A percentile compares a stretch with the other conserved stretches of the same genome.
phyloP scores from a whole-genome alignment of 208 protist genomes.

The Wallacemonas sp. region DNA sequence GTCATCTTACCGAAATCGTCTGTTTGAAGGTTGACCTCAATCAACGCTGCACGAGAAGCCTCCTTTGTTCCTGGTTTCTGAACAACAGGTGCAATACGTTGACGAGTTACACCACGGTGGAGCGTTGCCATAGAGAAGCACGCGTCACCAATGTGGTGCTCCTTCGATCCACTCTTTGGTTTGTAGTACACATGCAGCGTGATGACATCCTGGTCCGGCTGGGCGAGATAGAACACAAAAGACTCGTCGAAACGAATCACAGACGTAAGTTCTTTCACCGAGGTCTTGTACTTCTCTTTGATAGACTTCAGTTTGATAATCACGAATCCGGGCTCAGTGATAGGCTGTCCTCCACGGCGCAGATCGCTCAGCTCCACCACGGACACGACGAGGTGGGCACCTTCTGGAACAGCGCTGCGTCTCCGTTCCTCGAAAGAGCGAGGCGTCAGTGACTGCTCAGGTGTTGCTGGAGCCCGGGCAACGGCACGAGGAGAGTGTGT shows the following conservation, averaged over 20 bases:
- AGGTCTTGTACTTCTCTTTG: conserved; percentile 91
- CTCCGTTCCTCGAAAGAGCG: conserved; percentile 59
- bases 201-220: conserved; percentile 88
- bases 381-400: conserved; percentile 79
- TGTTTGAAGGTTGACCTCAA: conserved; percentile 78
- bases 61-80: conserved; percentile 77
- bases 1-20: conserved; percentile 81
- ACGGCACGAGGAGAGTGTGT: conserved; percentile 20
- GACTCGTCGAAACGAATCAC: conserved; percentile 81
- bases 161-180: conserved; percentile 51
- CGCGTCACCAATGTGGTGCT: conserved; percentile 82
- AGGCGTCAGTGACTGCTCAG: conserved; percentile 29
- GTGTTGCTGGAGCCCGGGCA: conserved; percentile 18
- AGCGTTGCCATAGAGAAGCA: conserved; percentile 87
- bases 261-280: conserved; percentile 64
- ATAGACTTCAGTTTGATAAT: conserved; percentile 89
- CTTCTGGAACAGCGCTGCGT: conserved; percentile 64
- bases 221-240: conserved; percentile 85
- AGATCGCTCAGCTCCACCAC: conserved; percentile 72
- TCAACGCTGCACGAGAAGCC: conserved; percentile 48
- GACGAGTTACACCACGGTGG: conserved; percentile 65
- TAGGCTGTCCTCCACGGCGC: conserved; percentile 49
- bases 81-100: conserved; percentile 72
- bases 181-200: conserved; percentile 88
- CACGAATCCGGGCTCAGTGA: conserved; percentile 74